Base-by-base conservation (phyloP, 2,329 filamentous ascomycete genomes). In the Huntiella decipiens region DNA sequence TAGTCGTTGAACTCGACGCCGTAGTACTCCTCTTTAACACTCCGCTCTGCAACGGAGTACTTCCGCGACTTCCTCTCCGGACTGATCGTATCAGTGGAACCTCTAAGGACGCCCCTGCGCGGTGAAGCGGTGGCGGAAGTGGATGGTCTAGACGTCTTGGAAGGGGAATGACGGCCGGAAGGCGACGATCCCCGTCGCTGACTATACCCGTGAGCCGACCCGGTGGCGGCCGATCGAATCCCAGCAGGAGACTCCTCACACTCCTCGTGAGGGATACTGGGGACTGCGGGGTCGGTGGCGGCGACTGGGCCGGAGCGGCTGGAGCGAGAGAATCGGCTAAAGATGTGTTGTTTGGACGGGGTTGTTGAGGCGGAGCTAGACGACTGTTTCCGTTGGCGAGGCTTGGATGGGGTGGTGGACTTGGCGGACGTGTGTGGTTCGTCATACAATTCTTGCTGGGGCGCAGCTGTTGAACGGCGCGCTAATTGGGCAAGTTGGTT, bases 191-290 rank as follows among this genome's bases (percentile, higher is more conserved):
- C 22, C 22, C 22, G 22, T 28, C 22, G 22, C 22, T 28, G 22
- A 28, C 22, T 28, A 28, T 28, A 8, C 47, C 47, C 34, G 47
- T 49, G 8, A 49, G 34, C 37, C 47, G 43, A 35, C 47, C 47
- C 47, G 22, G 31, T 7, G 47, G 47, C 6, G 47, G 47, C 12
- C 43, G 38, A 34, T 49, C 47, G 47, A 49, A 49, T 6, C 43
- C 47, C 19, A 49, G 34, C 19, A 49, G 45, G 15, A 49, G 38
- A 33, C 47, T 49, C 43, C 47, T 49, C 43, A 17, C 38, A 44
- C 47, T 49, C 47, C 43, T 38, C 15, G 35, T 44, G 22, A 31
- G 36, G 44, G 44, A 33, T 31, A 22, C 44, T 22, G 44, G 13
- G 12, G 34, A 15, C 12, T 36, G 34, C 34, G n/a, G 22, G 19